phyloP scores from a whole-genome alignment of 441 rosid genomes.

The Aleurites moluccanus region DNA sequence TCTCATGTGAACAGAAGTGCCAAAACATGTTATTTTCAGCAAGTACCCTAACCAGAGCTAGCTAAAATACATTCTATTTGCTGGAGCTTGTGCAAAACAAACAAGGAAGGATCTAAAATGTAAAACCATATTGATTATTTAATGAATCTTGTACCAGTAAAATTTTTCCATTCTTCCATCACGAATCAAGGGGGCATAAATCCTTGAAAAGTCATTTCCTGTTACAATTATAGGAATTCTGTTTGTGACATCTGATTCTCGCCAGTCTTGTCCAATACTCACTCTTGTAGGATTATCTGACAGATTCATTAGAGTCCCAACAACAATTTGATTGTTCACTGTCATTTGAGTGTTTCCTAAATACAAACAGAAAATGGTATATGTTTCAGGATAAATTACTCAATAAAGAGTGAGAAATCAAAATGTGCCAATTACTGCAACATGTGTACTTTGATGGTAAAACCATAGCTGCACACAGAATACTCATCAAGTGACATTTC shows the following conservation, averaged over 20 bases:
- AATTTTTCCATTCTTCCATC: slow-evolving; percentile 99
- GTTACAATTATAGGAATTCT: slow-evolving; percentile 90
- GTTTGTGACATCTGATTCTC: slow-evolving; percentile 72
- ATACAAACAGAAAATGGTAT: slow-evolving; percentile 21
- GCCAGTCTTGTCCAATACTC: slow-evolving; percentile 96
- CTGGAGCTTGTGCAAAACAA: neutral
- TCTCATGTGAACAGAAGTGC: neutral
- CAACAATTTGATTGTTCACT: slow-evolving; percentile 93
- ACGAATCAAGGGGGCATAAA: slow-evolving; percentile 94
- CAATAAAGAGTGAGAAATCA: neutral
- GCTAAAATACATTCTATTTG: neutral
- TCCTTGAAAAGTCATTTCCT: slow-evolving; percentile 81
- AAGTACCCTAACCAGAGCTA: neutral
- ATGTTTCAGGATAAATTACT: neutral
- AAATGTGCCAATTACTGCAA: neutral
- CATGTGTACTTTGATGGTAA: slow-evolving; percentile 1
- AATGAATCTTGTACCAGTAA: slow-evolving; percentile 58
- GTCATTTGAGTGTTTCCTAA: slow-evolving; percentile 92
- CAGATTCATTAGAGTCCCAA: slow-evolving; percentile 93
- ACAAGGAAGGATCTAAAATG: slow-evolving; percentile 3
- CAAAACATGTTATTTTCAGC: neutral
- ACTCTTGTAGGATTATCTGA: slow-evolving; percentile 96
- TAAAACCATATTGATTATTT: slow-evolving; percentile 12
- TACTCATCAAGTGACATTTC: neutral
- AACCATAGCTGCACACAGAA: neutral